Evolutionary conservation across 495 filamentous ascomycete genomes (phyloP).

Genomic region (Rhypophila decipiens): DNA sequence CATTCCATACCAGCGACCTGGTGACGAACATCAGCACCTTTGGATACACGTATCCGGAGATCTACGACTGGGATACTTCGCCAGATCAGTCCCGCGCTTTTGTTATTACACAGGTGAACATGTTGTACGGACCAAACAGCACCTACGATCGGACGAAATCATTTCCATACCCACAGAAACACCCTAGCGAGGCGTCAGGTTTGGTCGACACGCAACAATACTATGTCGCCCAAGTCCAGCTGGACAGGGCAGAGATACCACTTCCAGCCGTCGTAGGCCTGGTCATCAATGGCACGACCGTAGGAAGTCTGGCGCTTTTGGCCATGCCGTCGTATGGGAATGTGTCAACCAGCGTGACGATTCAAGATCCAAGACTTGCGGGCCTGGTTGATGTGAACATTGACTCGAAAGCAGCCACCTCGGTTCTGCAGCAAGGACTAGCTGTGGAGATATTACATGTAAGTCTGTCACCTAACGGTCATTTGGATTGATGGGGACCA

Average conservation of each 20-base stretch:
- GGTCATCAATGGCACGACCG: constrained; percentile 12
- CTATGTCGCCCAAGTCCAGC: constrained; percentile 26
- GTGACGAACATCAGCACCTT: constrained; percentile 24
- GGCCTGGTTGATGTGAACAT: no score
- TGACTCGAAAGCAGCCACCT: constrained; percentile 1
- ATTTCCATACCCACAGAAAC: neutral
- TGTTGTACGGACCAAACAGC: constrained; percentile 20
- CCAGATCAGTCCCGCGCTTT: constrained; percentile 14
- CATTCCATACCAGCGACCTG: constrained; percentile 35
- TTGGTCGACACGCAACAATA: constrained; percentile 6
- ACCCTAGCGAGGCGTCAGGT: neutral
- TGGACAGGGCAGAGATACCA: constrained; percentile 24
- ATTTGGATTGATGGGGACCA: neutral
- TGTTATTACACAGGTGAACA: constrained; percentile 25
- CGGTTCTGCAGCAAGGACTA: constrained; percentile 15
- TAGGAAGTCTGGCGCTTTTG: constrained; percentile 17
- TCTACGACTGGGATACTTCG: constrained; percentile 16
- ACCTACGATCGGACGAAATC: neutral
- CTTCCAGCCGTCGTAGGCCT: constrained; percentile 27
- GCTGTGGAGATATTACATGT: constrained; percentile 6
- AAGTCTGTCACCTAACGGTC: neutral
- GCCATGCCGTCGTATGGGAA: constrained; percentile 13
- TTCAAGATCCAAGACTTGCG: no score
- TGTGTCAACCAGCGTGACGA: constrained; percentile 4
- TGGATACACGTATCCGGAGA: constrained; percentile 45